These are phyloP conservation scores for Trichoderma sp. DNA, from an alignment of 2,329 filamentous ascomycete genomes.

Conservation along the genomic window DNA sequence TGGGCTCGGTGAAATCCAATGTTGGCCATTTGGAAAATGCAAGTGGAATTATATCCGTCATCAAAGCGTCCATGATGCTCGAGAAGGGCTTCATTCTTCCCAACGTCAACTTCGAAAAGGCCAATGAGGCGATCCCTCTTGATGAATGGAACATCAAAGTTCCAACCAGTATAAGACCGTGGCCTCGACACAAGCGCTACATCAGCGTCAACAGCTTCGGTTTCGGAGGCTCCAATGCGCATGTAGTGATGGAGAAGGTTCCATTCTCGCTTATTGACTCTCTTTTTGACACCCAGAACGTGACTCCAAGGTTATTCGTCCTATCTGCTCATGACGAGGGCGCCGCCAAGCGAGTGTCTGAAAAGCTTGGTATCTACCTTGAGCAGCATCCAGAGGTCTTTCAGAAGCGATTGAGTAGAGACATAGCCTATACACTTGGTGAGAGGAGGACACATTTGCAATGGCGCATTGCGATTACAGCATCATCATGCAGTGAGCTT, in stretches of 20 bases:
- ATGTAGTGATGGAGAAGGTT: slow-evolving; percentile 40
- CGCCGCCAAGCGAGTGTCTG: slow-evolving; percentile 34
- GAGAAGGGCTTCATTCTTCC: slow-evolving; percentile 53
- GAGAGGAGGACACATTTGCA: slow-evolving; percentile 47
- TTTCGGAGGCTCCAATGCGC: slow-evolving; percentile 49
- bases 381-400: slow-evolving; percentile 46
- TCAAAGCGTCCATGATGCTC: slow-evolving; percentile 54
- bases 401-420: slow-evolving; percentile 45
- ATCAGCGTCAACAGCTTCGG: slow-evolving; percentile 54
- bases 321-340: slow-evolving; percentile 43
- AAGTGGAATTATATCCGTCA: slow-evolving; percentile 52
- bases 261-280: slow-evolving; percentile 16
- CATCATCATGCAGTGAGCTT: slow-evolving; percentile 47
- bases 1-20: slow-evolving; percentile 54
- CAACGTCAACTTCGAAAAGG: slow-evolving; percentile 51
- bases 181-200: slow-evolving; percentile 51
- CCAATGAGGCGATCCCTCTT: slow-evolving; percentile 51
- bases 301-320: slow-evolving; percentile 43
- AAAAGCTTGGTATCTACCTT: slow-evolving; percentile 40
- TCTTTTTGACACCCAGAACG: slow-evolving; percentile 23
- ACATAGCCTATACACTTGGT: slow-evolving; percentile 51
- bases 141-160: slow-evolving; percentile 53
- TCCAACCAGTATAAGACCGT: slow-evolving; percentile 45
- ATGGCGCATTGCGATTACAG: slow-evolving; percentile 47
- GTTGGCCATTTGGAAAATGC: slow-evolving; percentile 55